Evolutionary conservation across 169 alveolate genomes (phyloP), one percentile per base, ranked within the genome.

Genomic region (Plasmodium vivax): DNA sequence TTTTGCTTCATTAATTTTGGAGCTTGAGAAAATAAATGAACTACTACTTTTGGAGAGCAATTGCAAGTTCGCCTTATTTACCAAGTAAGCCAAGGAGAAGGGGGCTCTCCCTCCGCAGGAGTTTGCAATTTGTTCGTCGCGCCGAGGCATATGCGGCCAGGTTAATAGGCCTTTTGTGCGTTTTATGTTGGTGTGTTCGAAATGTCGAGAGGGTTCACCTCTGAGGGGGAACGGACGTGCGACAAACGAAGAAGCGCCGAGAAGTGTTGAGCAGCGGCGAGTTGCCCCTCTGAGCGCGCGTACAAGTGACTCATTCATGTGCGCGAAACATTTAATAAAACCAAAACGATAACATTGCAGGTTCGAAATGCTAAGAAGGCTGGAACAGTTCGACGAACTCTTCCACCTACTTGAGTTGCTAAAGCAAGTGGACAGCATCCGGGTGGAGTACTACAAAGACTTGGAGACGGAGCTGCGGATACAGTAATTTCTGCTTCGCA

Each of bases 1-100:
- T 58, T 74, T 80, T n/a, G 19, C 36, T 88, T 80, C 83, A 62
- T 68, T 88, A 19, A 54, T 62, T 56, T 79, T 58, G 7, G 94
- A 88, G 41, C 94, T 88, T 47, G 94, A 80, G 38, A 71, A 80
- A 30, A 88, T 88, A 27, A 51, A 88, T 88, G 94, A 88, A 41
- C 73, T 88, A 10, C 34, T 88, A 43, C 38, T 16, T 79, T 88
- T 80, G 74, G 94, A 88, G 43, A 80, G 54, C 54, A 58, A 62
- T 10, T 88, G 94, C 90, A 88, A 88, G 51, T 88, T 79, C 34
- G 94, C 94, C 19, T 47, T 88, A 62, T 58, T 79, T 45, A 88
- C 94, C 34, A 88, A 74, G 90, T 87, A 58, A 62, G 81, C 9
- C 75, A 56, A 68, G 77, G 10, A 23, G 77, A 51, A 14, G 27